These are phyloP conservation scores for Boletus reticulatus DNA, from an alignment of 768 basidiomycete species.

Conservation along the genomic window DNA sequence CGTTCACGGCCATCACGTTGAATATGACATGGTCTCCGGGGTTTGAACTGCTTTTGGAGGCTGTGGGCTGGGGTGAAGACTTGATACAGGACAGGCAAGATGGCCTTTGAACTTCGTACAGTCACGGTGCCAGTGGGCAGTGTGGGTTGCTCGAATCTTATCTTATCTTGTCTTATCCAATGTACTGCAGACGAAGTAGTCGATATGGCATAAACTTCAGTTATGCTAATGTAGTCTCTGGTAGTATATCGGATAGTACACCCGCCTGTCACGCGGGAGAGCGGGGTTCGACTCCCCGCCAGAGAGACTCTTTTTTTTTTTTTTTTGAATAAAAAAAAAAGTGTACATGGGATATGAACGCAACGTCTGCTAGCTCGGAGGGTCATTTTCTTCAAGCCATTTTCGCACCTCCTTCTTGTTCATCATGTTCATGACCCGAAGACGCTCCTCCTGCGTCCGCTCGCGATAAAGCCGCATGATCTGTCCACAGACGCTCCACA, in stretches of 20 bases:
- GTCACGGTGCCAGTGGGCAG: too few relatives aligned
- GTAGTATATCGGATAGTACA: constrained; percentile 54
- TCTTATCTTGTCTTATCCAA: too few relatives aligned
- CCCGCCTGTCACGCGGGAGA: constrained; percentile 49
- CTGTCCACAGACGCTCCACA: constrained; percentile 81
- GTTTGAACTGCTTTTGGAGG: too few relatives aligned
- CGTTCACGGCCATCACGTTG: too few relatives aligned
- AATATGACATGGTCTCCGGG: too few relatives aligned
- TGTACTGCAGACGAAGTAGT: too few relatives aligned
- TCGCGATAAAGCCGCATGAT: constrained; percentile 78
- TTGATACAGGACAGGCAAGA: too few relatives aligned
- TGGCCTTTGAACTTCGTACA: too few relatives aligned
- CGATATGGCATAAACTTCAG: background rate
- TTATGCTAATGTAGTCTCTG: constrained; percentile 26
- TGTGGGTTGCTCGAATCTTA: too few relatives aligned
- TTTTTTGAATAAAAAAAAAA: background rate
- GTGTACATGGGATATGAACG: background rate
- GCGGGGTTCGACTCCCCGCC: constrained; percentile 47
- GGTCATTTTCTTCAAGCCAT: constrained; percentile 69
- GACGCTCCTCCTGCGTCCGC: constrained; percentile 43
- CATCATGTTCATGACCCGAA: constrained; percentile 54
- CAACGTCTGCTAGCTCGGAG: constrained; percentile 8
- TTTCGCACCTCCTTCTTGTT: constrained; percentile 76
- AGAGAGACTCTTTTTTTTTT: constrained; percentile 29
- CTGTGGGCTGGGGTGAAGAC: too few relatives aligned